These are phyloP conservation scores for Phlyctochytrium arcticum DNA, from an alignment of 192 early-diverging fungal genomes.

Conservation along the genomic window DNA sequence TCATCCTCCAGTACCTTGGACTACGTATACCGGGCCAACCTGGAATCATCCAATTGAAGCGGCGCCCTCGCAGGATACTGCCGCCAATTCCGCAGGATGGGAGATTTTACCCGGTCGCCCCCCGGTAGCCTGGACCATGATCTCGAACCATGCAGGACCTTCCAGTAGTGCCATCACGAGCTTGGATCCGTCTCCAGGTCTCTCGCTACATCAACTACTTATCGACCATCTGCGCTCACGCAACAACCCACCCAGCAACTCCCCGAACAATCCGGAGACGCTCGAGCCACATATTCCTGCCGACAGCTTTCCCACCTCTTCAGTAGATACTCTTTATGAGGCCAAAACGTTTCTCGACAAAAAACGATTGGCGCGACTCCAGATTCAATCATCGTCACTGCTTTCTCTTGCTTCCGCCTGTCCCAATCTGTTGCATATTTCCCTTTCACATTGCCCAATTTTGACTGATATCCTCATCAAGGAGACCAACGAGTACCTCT, in stretches of 20 bases:
- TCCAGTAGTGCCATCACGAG: neutral
- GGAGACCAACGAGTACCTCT: slow-evolving; percentile 25
- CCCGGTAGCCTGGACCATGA: too few species aligned
- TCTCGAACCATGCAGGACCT: too few species aligned
- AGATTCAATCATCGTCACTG: slow-evolving; percentile 14
- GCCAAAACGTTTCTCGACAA: too few species aligned
- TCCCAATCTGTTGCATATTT: slow-evolving; percentile 16
- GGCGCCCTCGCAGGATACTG: too few species aligned
- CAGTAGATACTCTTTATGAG: too few species aligned
- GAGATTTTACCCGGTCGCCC: neutral
- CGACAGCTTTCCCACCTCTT: neutral
- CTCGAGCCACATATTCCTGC: neutral
- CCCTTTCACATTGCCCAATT: slow-evolving; percentile 19
- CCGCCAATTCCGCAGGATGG: neutral
- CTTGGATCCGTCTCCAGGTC: neutral
- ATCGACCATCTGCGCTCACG: neutral
- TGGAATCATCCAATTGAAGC: neutral
- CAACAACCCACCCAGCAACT: neutral
- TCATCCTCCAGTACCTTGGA: neutral
- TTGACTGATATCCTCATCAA: slow-evolving; percentile 12
- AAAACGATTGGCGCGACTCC: neutral
- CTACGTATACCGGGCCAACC: neutral
- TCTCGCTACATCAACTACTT: neutral
- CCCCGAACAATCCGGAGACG: neutral
- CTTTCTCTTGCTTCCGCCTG: slow-evolving; percentile 8